A percentile compares a stretch with the other conserved stretches of the same genome.
These are phyloP conservation scores for Hyphopichia pseudoburtonii DNA, from an alignment of 1,139 yeast genomes.

Conservation along the genomic window DNA sequence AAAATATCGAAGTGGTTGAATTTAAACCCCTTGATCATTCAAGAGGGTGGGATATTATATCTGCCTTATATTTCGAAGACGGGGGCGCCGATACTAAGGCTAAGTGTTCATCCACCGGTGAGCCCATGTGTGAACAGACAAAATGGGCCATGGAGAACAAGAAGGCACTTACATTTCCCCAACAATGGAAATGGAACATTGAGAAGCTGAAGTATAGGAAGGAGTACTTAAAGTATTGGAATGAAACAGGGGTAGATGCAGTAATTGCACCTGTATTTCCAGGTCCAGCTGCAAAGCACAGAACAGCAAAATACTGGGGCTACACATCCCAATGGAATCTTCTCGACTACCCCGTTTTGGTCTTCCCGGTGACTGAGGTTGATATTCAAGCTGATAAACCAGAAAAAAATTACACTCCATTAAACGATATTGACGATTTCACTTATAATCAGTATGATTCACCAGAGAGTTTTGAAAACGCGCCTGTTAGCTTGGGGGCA, in stretches of 20 bases:
- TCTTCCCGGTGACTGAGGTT: slow-evolving; percentile 20
- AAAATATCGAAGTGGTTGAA: slow-evolving; percentile 16
- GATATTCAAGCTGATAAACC: slow-evolving; percentile 14
- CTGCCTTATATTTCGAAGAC: slow-evolving; percentile 20
- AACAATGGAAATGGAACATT: slow-evolving; percentile 19
- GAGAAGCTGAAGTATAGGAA: slow-evolving; percentile 21
- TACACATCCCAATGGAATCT: slow-evolving; percentile 22
- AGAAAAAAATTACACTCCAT: slow-evolving; percentile 8
- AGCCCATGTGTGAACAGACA: slow-evolving; percentile 20
- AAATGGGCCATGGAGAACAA: slow-evolving; percentile 16
- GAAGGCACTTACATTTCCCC: slow-evolving; percentile 7
- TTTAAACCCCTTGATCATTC: slow-evolving; percentile 18
- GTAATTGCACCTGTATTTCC: slow-evolving; percentile 21
- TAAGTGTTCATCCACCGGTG: slow-evolving; percentile 16
- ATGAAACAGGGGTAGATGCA: slow-evolving; percentile 16
- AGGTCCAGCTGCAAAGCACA: slow-evolving; percentile 20
- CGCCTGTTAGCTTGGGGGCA: slow-evolving; percentile 17
- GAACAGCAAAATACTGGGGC: slow-evolving; percentile 21
- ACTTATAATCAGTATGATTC: slow-evolving; percentile 14
- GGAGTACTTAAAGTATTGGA: slow-evolving; percentile 19
- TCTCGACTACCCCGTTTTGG: slow-evolving; percentile 22
- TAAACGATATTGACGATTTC: slow-evolving; percentile 11
- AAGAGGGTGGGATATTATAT: slow-evolving; percentile 12
- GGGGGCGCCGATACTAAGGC: slow-evolving; percentile 21
- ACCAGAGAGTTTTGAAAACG: slow-evolving; percentile 15